phyloP scores from a whole-genome alignment of 768 basidiomycete genomes.

The Obba rivulosa region DNA sequence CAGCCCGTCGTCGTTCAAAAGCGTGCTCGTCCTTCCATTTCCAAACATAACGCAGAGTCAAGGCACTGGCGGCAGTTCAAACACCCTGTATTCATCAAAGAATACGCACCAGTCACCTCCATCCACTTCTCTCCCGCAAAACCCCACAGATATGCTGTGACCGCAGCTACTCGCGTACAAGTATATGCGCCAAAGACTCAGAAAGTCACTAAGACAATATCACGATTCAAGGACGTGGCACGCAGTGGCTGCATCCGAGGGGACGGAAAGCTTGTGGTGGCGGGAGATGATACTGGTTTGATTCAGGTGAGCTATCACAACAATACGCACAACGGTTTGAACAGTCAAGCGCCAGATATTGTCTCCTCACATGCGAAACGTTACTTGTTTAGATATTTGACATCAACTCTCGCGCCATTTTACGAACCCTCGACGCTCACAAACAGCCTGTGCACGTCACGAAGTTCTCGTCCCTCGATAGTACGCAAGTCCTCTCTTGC shows the following conservation, averaged over 20 bases:
- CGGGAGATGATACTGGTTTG: constrained; percentile 90
- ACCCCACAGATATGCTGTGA: constrained; percentile 94
- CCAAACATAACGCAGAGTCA: constrained; percentile 68
- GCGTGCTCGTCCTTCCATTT: constrained; percentile 50
- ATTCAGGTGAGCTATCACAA: constrained; percentile 59
- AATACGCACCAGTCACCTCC: constrained; percentile 93
- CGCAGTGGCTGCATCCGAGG: constrained; percentile 81
- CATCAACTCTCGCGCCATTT: constrained; percentile 82
- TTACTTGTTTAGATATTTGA: constrained; percentile 68
- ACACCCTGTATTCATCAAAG: constrained; percentile 91
- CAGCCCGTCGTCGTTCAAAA: constrained; percentile 63
- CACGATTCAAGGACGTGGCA: constrained; percentile 95
- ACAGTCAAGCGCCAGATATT: neutral
- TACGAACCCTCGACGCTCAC: constrained; percentile 88
- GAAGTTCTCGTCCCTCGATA: constrained; percentile 78
- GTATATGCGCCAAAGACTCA: constrained; percentile 96
- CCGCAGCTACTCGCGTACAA: constrained; percentile 88
- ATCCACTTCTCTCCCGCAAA: constrained; percentile 84
- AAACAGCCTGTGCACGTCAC: constrained; percentile 96
- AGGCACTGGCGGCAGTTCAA: constrained; percentile 86
- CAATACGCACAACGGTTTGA: neutral
- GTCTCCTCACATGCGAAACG: neutral
- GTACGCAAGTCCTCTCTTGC: constrained; percentile 86
- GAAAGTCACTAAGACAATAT: constrained; percentile 93
- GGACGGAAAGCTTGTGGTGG: constrained; percentile 93